These are phyloP conservation scores for Arthrobotrys iridis DNA, from an alignment of 2,329 filamentous ascomycete genomes.

Conservation along the genomic window DNA sequence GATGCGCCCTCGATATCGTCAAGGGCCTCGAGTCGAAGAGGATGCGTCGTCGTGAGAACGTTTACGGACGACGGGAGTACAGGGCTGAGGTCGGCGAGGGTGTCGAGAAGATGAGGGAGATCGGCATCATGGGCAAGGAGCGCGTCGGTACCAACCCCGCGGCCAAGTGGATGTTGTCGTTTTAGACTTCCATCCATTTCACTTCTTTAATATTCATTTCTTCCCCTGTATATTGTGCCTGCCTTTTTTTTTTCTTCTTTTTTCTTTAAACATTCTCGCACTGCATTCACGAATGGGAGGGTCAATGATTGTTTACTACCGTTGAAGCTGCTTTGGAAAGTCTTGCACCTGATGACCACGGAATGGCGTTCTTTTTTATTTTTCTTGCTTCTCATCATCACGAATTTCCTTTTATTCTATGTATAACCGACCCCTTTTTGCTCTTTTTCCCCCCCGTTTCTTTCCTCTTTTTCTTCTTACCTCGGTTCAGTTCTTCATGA, in stretches of 20 bases:
- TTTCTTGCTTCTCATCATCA: slow-evolving; percentile 18
- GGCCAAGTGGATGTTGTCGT: slow-evolving; percentile 58
- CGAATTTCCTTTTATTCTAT: slow-evolving; percentile 41
- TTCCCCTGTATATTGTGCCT: slow-evolving; percentile 36
- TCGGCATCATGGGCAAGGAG: slow-evolving; percentile 81
- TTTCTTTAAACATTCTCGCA: slow-evolving; percentile 9
- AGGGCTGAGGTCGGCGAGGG: slow-evolving; percentile 83
- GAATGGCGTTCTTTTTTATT: slow-evolving; percentile 44
- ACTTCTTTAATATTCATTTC: slow-evolving; percentile 14
- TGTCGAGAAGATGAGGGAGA: slow-evolving; percentile 89
- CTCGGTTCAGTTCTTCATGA: slow-evolving; percentile 55
- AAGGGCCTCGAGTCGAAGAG: slow-evolving; percentile 95
- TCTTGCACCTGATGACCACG: slow-evolving; percentile 52
- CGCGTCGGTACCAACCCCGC: slow-evolving; percentile 54
- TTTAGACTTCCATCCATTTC: slow-evolving; percentile 35
- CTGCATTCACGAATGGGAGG: slow-evolving; percentile 49
- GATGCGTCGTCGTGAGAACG: slow-evolving; percentile 90
- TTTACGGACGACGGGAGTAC: slow-evolving; percentile 80
- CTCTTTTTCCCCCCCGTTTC: neutral
- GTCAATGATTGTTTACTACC: slow-evolving; percentile 48
- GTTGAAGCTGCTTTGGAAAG: slow-evolving; percentile 31
- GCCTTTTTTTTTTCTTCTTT: slow-evolving; percentile 58
- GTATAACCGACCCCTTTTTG: slow-evolving; percentile 30
- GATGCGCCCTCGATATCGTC: slow-evolving; percentile 96
- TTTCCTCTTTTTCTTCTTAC: slow-evolving; percentile 39